A percentile compares a stretch with the other conserved stretches of the same genome.
Evolutionary conservation across 257 asterid genomes (phyloP).

Genomic region (Solanum virginianum): DNA sequence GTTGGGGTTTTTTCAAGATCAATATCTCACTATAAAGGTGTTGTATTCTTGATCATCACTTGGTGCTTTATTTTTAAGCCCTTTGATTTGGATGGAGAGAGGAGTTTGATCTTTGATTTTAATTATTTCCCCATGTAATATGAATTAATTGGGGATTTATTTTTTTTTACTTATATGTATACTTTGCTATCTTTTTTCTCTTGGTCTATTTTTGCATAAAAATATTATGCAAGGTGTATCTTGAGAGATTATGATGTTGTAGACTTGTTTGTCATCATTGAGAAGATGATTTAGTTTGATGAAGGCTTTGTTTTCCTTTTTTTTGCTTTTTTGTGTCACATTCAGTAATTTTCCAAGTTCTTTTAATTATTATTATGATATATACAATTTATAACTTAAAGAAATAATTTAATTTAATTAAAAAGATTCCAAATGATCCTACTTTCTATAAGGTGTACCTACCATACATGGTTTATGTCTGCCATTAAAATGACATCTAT

Average conservation of each 20-base stretch:
- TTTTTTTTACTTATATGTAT: slow-evolving; percentile 15
- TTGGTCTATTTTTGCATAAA: slow-evolving; percentile 11
- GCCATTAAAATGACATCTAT: slow-evolving; percentile 47
- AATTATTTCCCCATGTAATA: slow-evolving; percentile 27
- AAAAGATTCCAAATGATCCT: slow-evolving; percentile 41
- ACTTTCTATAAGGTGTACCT: slow-evolving; percentile 47
- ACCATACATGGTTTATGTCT: slow-evolving; percentile 63
- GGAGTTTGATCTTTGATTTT: slow-evolving; percentile 6
- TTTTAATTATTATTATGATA: slow-evolving; percentile 3
- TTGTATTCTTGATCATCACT: neutral
- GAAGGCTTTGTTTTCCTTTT: slow-evolving; percentile 7
- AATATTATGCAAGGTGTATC: slow-evolving; percentile 35
- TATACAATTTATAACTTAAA: slow-evolving; percentile 9
- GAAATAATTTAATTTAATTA: slow-evolving; percentile 16
- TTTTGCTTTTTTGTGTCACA: slow-evolving; percentile 18
- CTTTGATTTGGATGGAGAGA: slow-evolving; percentile 39
- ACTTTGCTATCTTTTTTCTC: slow-evolving; percentile 4
- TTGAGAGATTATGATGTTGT: slow-evolving; percentile 48
- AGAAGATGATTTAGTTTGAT: slow-evolving; percentile 40
- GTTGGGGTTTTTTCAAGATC: neutral
- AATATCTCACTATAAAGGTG: neutral
- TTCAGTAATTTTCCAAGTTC: slow-evolving; percentile 7
- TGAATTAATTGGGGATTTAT: slow-evolving; percentile 21
- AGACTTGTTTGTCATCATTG: slow-evolving; percentile 39
- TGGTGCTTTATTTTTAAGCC: neutral